phyloP scores from a whole-genome alignment of 192 early-diverging fungal genomes.

The Spinellus fusiger region DNA sequence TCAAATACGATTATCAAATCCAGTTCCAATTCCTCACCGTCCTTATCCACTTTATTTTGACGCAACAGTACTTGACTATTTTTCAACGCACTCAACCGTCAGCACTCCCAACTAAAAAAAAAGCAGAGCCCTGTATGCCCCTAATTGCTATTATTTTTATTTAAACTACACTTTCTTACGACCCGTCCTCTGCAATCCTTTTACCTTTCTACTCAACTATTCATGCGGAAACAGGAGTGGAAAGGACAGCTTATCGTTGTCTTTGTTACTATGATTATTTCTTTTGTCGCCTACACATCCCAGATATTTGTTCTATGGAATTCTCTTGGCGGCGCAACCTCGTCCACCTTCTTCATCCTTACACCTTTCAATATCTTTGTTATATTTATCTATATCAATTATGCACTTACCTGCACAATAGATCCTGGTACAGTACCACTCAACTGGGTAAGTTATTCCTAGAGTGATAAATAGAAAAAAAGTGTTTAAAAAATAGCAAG shows the following conservation, averaged over 20 bases:
- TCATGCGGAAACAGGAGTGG: neutral
- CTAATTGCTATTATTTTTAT: slow-evolving; percentile 1
- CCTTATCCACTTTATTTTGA: neutral
- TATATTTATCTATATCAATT: slow-evolving; percentile 80
- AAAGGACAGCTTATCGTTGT: slow-evolving; percentile 14
- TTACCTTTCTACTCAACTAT: neutral
- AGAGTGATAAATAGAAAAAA: neutral
- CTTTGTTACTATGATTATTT: slow-evolving; percentile 6
- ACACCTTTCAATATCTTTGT: slow-evolving; percentile 76
- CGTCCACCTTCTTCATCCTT: slow-evolving; percentile 33
- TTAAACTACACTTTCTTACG: neutral
- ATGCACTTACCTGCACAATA: slow-evolving; percentile 68
- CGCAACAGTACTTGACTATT: neutral
- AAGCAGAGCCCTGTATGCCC: neutral
- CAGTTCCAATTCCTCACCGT: neutral
- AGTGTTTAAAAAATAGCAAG: neutral
- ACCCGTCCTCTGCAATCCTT: neutral
- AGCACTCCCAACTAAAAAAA: neutral
- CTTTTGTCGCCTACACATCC: slow-evolving; percentile 21
- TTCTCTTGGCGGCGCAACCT: slow-evolving; percentile 10
- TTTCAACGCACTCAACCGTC: neutral
- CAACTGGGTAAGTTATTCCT: too few species aligned
- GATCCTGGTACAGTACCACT: slow-evolving; percentile 78
- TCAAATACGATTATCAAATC: neutral
- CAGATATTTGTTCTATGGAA: slow-evolving; percentile 28